phyloP scores from a whole-genome alignment of 208 protist genomes.

The Kentomonas sorsogonicus region DNA sequence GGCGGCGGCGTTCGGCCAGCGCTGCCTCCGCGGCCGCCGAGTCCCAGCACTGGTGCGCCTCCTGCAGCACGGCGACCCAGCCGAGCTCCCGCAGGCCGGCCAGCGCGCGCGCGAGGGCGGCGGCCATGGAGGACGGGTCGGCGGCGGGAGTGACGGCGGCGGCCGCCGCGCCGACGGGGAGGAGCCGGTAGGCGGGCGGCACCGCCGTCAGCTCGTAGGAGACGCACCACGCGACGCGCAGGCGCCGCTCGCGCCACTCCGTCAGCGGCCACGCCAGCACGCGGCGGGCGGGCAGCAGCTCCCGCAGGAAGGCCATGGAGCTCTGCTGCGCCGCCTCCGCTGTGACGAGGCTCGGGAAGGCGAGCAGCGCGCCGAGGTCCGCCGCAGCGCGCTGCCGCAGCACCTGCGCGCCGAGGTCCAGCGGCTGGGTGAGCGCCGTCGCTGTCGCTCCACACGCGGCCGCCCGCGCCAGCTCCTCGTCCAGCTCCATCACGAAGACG shows the following conservation, averaged over 20 bases:
- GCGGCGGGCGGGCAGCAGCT: conserved; percentile 5
- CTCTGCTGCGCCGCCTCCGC: not conserved
- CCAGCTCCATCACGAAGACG: conserved; percentile 35
- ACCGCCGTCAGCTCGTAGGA: conserved; percentile 22
- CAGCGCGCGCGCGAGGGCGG: conserved; percentile 6
- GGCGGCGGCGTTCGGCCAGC: too few species aligned
- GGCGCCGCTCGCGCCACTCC: conserved; percentile 5
- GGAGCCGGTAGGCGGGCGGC: too few species aligned
- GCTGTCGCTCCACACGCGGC: not conserved
- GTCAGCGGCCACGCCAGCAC: conserved; percentile 17
- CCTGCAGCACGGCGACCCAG: conserved; percentile 42
- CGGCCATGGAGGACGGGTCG: conserved; percentile 11
- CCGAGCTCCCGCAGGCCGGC: conserved; percentile 6
- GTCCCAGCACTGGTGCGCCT: conserved; percentile 29
- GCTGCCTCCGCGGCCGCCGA: too few species aligned
- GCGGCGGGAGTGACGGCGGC: not conserved
- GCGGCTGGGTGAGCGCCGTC: too few species aligned
- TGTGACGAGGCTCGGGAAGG: not conserved
- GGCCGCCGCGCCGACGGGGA: too few species aligned
- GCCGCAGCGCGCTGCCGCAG: too few species aligned
- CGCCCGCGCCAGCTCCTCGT: not conserved
- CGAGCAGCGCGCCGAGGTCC: conserved; percentile 1
- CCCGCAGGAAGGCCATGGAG: not conserved
- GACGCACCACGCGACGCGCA: conserved; percentile 14
- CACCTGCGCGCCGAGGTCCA: too few species aligned